Conservation (phyloP, 140 eudicot genomes). For the Stevia rebaudiana region DNA sequence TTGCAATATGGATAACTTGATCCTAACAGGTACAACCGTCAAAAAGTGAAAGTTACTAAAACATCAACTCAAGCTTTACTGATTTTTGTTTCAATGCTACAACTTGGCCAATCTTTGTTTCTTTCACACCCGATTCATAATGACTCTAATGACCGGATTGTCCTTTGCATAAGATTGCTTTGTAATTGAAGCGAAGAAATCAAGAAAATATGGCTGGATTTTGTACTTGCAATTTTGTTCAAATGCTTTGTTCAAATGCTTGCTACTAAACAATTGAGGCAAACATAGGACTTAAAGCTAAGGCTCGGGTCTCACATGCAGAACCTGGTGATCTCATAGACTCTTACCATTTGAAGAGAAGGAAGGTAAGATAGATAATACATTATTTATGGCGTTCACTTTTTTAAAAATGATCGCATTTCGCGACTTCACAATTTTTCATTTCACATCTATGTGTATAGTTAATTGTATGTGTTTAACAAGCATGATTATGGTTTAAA, state of each 20-base stretch:
- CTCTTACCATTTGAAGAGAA: constrained; percentile 72
- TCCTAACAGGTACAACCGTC: constrained; percentile 64
- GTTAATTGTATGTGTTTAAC: not conserved
- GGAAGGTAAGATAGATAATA: constrained; percentile 43
- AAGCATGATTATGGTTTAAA: constrained; percentile 6
- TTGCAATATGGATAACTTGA: no score
- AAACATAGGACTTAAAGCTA: constrained; percentile 64
- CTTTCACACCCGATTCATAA: constrained; percentile 68
- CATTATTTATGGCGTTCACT: not conserved
- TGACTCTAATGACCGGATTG: constrained; percentile 56
- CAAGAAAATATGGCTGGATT: constrained; percentile 66
- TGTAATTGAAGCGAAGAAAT: constrained; percentile 47
- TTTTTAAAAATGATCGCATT: not conserved
- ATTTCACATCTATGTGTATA: not conserved
- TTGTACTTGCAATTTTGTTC: constrained; percentile 60
- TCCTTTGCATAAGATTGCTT: constrained; percentile 54
- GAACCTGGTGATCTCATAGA: constrained; percentile 80
- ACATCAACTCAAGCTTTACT: constrained; percentile 45
- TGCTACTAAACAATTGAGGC: constrained; percentile 61
- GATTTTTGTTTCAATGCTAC: constrained; percentile 56
- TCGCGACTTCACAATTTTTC: not conserved
- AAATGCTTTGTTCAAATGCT: constrained; percentile 78
- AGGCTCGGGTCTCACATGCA: constrained; percentile 60
- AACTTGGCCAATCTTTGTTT: constrained; percentile 61
- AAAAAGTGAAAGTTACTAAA: constrained; percentile 56